A percentile compares a stretch with the other conserved stretches of the same genome.
These are phyloP conservation scores for Russula compacta DNA, from an alignment of 768 basidiomycete species.

Conservation along the genomic window DNA sequence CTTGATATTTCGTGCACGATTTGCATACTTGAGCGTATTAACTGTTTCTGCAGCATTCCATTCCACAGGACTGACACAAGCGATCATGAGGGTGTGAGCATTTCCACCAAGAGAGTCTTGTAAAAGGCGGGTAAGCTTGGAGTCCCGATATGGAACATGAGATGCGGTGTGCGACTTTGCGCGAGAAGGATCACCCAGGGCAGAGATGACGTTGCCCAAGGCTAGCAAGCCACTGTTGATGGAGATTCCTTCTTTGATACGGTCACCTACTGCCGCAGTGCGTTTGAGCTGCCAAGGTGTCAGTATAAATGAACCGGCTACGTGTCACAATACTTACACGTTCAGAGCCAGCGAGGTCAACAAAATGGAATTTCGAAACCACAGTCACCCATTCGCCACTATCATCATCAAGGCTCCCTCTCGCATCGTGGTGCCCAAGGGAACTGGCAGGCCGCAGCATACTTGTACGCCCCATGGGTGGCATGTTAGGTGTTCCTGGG, in stretches of 20 bases:
- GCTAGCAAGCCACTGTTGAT: constrained; percentile 97
- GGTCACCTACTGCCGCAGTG: constrained; percentile 90
- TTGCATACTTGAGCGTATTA: constrained; percentile 94
- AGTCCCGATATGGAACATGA: constrained; percentile 96
- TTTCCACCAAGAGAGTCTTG: constrained; percentile 98
- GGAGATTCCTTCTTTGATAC: constrained; percentile 97
- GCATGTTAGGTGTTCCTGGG: constrained; percentile 73
- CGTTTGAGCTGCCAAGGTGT: constrained; percentile 66
- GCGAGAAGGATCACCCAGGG: constrained; percentile 86
- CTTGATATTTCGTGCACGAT: constrained; percentile 95
- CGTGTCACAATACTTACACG: constrained; percentile 43
- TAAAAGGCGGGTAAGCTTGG: constrained; percentile 89
- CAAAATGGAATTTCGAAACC: constrained; percentile 95
- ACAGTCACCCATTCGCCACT: constrained; percentile 81
- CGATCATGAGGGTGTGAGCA: constrained; percentile 97
- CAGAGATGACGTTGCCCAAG: constrained; percentile 96
- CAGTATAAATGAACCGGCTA: constrained; percentile 3
- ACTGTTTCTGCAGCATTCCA: constrained; percentile 93
- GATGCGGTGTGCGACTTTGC: constrained; percentile 76
- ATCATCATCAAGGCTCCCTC: constrained; percentile 43
- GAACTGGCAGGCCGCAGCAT: constrained; percentile 67
- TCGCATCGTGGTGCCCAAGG: constrained; percentile 28
- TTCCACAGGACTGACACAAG: constrained; percentile 93
- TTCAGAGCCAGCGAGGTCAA: constrained; percentile 96
- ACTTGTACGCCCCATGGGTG: constrained; percentile 62